Conservation (phyloP, 2,329 filamentous ascomycete species). For the Pseudopithomyces chartarum region DNA sequence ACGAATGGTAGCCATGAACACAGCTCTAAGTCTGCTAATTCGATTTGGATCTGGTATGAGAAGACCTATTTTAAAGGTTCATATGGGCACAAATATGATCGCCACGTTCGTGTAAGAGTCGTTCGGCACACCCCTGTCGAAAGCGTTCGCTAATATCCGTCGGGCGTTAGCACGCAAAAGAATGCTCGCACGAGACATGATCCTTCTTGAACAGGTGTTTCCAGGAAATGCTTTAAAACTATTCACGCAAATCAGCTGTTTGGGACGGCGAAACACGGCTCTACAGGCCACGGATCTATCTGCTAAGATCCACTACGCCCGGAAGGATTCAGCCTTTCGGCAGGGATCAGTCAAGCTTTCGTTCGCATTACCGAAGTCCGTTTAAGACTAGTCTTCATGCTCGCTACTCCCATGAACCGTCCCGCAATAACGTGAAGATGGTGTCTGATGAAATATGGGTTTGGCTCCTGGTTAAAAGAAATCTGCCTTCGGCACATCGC, state of each 20-base stretch:
- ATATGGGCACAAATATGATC: background rate
- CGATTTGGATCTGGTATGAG: too few species aligned
- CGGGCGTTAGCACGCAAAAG: background rate
- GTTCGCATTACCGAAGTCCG: background rate
- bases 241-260: background rate
- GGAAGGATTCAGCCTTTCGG: too few species aligned
- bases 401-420: too few species aligned
- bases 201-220: background rate
- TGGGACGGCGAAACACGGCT: background rate
- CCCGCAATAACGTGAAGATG: too few species aligned
- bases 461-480: too few species aligned
- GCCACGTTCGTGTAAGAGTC: background rate
- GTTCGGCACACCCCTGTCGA: background rate
- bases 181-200: background rate
- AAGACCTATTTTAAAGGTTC: background rate
- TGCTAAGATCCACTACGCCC: too few species aligned
- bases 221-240: background rate
- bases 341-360: too few species aligned
- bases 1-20: background rate
- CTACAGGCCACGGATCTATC: background rate
- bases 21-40: too few species aligned
- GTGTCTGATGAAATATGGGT: too few species aligned
- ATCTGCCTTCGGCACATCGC: background rate
- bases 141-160: constrained; percentile 3
- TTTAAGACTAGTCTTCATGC: background rate